Conservation (phyloP, 208 protist species). For the Leishmania braziliensis region DNA sequence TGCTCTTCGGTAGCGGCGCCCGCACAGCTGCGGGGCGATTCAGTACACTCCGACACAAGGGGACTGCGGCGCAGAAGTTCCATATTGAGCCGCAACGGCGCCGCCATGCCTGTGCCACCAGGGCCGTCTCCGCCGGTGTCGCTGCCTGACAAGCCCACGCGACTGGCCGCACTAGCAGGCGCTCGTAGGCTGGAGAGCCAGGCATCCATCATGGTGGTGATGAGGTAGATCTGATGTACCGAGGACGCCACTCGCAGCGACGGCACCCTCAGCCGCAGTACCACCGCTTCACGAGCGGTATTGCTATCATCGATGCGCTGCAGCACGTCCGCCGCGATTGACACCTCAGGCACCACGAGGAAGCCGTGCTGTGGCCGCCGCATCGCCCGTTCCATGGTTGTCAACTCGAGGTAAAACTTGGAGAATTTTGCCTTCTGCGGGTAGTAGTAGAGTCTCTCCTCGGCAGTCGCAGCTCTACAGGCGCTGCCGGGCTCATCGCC, state of each 20-base stretch:
- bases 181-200: slow-evolving; percentile 48
- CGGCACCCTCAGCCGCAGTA: slow-evolving; percentile 80
- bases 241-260: slow-evolving; percentile 61
- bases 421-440: slow-evolving; percentile 66
- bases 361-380: slow-evolving; percentile 59
- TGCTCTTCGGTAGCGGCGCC: too few species aligned
- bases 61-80: neutral
- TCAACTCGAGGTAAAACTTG: slow-evolving; percentile 81
- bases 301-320: slow-evolving; percentile 69
- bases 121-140: neutral
- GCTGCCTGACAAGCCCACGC: neutral
- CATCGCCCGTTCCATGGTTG: slow-evolving; percentile 65
- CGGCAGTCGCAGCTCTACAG: slow-evolving; percentile 16
- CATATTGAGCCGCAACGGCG: neutral
- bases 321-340: slow-evolving; percentile 67
- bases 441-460: slow-evolving; percentile 77
- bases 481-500: neutral
- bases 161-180: neutral
- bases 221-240: slow-evolving; percentile 72
- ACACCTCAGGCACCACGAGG: slow-evolving; percentile 74
- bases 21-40: neutral
- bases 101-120: neutral
- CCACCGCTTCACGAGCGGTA: slow-evolving; percentile 51
- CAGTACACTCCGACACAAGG: neutral
- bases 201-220: slow-evolving; percentile 75